phyloP scores from a whole-genome alignment of 805 yeast species.

The Metschnikowia lachancei region DNA sequence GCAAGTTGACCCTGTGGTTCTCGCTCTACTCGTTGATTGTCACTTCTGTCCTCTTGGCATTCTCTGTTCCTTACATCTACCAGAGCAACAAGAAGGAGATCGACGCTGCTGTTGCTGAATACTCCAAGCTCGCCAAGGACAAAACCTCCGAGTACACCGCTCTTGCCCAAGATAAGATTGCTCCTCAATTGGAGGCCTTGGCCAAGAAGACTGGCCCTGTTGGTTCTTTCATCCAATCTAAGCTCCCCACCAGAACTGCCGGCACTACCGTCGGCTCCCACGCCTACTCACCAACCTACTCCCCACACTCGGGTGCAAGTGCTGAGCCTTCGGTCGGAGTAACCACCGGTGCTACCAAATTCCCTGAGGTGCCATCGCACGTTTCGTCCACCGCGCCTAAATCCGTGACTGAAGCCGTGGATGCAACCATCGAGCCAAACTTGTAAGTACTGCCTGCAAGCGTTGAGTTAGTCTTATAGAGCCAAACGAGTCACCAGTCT shows the following conservation, averaged over 20 bases:
- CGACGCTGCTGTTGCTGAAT: slow-evolving; percentile 55
- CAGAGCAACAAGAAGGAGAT: slow-evolving; percentile 72
- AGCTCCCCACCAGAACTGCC: slow-evolving; percentile 66
- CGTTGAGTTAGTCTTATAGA: too few species aligned
- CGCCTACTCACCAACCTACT: slow-evolving; percentile 17
- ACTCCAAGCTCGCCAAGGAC: slow-evolving; percentile 45
- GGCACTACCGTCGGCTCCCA: slow-evolving; percentile 57
- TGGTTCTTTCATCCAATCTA: slow-evolving; percentile 54
- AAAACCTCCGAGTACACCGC: slow-evolving; percentile 46
- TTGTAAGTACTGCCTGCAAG: slow-evolving; percentile 11
- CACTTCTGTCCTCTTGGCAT: slow-evolving; percentile 55
- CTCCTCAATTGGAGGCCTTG: slow-evolving; percentile 58
- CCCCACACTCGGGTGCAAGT: slow-evolving; percentile 10
- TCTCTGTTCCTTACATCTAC: slow-evolving; percentile 76
- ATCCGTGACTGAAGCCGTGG: slow-evolving; percentile 11
- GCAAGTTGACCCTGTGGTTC: slow-evolving; percentile 71
- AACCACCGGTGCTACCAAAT: slow-evolving; percentile 37
- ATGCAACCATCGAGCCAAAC: slow-evolving; percentile 9
- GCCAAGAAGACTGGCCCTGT: slow-evolving; percentile 66
- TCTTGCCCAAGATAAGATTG: slow-evolving; percentile 40
- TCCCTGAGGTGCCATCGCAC: slow-evolving; percentile 42
- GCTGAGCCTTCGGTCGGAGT: slow-evolving; percentile 24
- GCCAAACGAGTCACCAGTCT: too few species aligned
- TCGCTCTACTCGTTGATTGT: slow-evolving; percentile 67
- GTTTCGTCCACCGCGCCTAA: slow-evolving; percentile 2